phyloP scores from a whole-genome alignment of 2,329 filamentous ascomycete species.

The Bipolaris zeicola region DNA sequence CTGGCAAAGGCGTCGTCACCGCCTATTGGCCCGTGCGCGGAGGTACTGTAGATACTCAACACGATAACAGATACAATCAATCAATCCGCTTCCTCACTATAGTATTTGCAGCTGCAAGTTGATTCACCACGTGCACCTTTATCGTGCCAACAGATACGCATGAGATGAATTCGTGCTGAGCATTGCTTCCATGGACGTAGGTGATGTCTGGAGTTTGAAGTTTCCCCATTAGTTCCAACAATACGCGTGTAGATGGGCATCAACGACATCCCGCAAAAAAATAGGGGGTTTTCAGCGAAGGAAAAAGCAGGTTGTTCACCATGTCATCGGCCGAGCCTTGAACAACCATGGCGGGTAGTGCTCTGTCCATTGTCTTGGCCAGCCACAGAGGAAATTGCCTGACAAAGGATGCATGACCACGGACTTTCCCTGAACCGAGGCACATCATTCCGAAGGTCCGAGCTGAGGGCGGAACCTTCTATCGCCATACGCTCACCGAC shows the following conservation, averaged over 20 bases:
- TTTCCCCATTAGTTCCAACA: not conserved
- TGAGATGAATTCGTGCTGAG: not conserved
- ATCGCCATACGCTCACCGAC: slow-evolving; percentile 23
- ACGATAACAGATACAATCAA: too few relatives aligned
- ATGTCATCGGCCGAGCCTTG: slow-evolving; percentile 1
- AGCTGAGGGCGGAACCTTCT: slow-evolving; percentile 17
- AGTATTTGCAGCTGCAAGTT: too few relatives aligned
- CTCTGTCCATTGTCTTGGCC: slow-evolving; percentile 1
- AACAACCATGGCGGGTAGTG: not conserved
- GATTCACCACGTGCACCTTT: too few relatives aligned
- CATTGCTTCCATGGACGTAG: not conserved
- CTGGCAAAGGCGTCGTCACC: too few relatives aligned
- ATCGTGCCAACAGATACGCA: too few relatives aligned
- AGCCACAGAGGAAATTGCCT: not conserved
- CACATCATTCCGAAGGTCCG: slow-evolving; percentile 19
- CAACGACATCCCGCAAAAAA: not conserved
- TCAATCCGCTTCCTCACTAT: too few relatives aligned
- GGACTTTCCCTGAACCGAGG: slow-evolving; percentile 19
- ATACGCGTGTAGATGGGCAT: not conserved
- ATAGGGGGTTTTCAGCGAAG: not conserved
- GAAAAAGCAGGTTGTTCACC: not conserved
- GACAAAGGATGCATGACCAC: slow-evolving; percentile 6
- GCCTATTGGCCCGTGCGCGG: too few relatives aligned
- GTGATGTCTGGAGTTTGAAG: not conserved
- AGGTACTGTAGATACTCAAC: too few relatives aligned